Conservation (phyloP, 2,329 filamentous ascomycete species). For the Talaromyces sp. region DNA sequence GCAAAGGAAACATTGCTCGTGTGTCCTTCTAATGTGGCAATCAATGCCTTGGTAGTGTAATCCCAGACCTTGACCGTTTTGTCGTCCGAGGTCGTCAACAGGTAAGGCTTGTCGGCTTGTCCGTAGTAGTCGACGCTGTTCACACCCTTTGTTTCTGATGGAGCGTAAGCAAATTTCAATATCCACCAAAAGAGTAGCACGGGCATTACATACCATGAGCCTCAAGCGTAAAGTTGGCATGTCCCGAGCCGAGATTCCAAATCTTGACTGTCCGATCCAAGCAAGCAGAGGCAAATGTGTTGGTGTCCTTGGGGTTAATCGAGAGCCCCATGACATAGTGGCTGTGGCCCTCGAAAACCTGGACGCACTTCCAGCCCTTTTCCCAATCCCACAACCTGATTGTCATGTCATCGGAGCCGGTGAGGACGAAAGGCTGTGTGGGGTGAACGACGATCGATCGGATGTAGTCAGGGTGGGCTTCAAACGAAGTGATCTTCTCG, state of each 20-base stretch:
- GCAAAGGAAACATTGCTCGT: constrained; percentile 98
- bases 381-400: constrained; percentile 99
- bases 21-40: constrained; percentile 93
- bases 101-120: constrained; percentile 68
- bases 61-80: constrained; percentile 98
- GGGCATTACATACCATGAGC: constrained; percentile 58
- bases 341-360: constrained; percentile 91
- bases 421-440: constrained; percentile 90
- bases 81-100: constrained; percentile 94
- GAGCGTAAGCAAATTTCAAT: background rate
- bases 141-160: constrained; percentile 75
- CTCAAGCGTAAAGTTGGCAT: constrained; percentile 92
- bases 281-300: constrained; percentile 89
- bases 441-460: constrained; percentile 94
- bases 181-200: background rate
- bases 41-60: constrained; percentile 95
- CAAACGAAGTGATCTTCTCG: constrained; percentile 95
- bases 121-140: constrained; percentile 92
- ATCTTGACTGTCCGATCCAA: constrained; percentile 96
- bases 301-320: constrained; percentile 96
- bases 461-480: constrained; percentile 97
- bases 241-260: constrained; percentile 91
- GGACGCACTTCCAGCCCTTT: constrained; percentile 94
- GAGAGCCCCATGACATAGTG: constrained; percentile 96
- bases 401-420: constrained; percentile 96